Evolutionary conservation across 2,329 filamentous ascomycete genomes (phyloP), one percentile per base, ranked within the genome.

Genomic region (Fusarium metavorans): DNA sequence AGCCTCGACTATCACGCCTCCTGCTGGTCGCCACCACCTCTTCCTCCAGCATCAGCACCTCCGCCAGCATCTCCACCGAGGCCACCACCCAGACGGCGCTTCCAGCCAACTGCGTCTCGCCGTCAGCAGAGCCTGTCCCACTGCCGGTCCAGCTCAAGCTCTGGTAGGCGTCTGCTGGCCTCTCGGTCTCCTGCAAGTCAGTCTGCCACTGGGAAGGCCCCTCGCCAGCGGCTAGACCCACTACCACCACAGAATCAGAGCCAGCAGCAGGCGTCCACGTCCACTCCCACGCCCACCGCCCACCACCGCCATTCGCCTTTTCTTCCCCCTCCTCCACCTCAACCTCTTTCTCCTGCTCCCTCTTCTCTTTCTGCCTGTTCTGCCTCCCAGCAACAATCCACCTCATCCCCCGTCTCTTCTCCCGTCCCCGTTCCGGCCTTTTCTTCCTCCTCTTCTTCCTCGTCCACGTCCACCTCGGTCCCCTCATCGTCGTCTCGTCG

Each of bases 261-360:
- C 41, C 64, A 70, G 37, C 71, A 27, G 45, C 23, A 50, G 45
- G 13, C 45, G 45, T 25, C 45, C 23, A 27, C 45, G 23, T 50
- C 45, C 45, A 27, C 45, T 18, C 45, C 23, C 16, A 27, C 72
- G 48, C 69, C 72, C 74, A 66, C 68, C 71, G 56, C 71, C 76
- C 72, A 77, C 74, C 77, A 50, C 77, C 75, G 70, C 68, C 74
- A 77, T 70, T 74, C 76, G 74, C 72, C 77, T 80, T 80, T 79
- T 81, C 75, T 78, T 78, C 73, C 73, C 75, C 78, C 77, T 76
- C 78, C 77, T 72, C 78, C 65, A 68, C 70, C 70, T 71, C 71
- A 76, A 73, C 73, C 68, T 71, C 73, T 66, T 66, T 68, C 70
- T 69, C 64, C 70, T 58, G 65, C 64, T 62, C 71, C 71, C 73